Evolutionary conservation across 1,139 yeast species (phyloP), one percentile per base, ranked within the genome.

Genomic region (Candida sojae): DNA sequence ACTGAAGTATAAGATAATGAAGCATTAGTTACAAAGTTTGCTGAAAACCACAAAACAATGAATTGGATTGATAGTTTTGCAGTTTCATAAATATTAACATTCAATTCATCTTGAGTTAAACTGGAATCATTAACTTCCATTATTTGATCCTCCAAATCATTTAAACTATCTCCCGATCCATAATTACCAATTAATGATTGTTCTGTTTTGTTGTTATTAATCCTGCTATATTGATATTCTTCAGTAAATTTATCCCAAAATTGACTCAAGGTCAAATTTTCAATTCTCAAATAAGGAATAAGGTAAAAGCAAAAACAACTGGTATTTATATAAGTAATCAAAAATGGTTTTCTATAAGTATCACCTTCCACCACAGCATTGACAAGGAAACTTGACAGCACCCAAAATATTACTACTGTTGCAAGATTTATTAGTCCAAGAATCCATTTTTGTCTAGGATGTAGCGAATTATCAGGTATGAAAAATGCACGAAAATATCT

Each of bases 291-390:
- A 54, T 82, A 83, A 1, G 96, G 96, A 29, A 86, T 64, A 45
- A 93, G 71, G 63, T 92, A 93, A 47, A 93, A 73, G 10, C 83
- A 74, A 63, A 93, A 93, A 25, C 95, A 82, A 6, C 92, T 85
- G 0, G 98, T 92, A 68, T 92, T 93, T 54, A 92, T 66, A 70
- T 92, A 93, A 1, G 99, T 93, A 57, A 93, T 88, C 55, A 92
- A 81, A 62, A 90, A 92, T n/a, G 99, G 99, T 66, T 93, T 93
- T 44, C 91, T 70, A 64, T 91, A 93, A 30, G 77, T 72, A 51
- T 79, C 81, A 44, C 81, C 77, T 56, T 85, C 92, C 53, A 88
- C 86, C 46, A 87, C 70, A 46, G 83, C 84, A 63, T 86, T 88
- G 29, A 91, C 85, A 40, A 91, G 63, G 58, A 90, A 91, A 11